These are phyloP conservation scores for Hypoxylon fuscum DNA, from an alignment of 495 filamentous ascomycete species.

Conservation along the genomic window DNA sequence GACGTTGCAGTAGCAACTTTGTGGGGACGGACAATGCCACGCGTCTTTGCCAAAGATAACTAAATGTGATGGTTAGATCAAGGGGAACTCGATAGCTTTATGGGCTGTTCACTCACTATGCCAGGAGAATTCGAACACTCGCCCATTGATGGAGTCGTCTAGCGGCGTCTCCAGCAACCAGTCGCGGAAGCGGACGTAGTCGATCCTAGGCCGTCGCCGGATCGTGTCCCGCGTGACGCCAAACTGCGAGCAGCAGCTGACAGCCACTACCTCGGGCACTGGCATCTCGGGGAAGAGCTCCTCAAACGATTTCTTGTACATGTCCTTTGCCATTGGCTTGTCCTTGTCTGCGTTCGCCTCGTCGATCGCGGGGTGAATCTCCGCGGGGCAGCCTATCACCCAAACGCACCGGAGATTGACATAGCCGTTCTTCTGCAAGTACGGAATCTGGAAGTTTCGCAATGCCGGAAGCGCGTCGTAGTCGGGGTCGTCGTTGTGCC, in stretches of 20 bases:
- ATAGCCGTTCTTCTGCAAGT: conserved; percentile 66
- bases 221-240: conserved; percentile 67
- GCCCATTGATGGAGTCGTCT: conserved; percentile 64
- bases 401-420: conserved; percentile 73
- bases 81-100: too few relatives aligned
- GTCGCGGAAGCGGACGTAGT: conserved; percentile 63
- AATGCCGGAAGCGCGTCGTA: conserved; percentile 60
- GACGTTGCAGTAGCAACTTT: too few relatives aligned
- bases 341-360: conserved; percentile 35
- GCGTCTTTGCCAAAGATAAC: too few relatives aligned
- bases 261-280: conserved; percentile 57
- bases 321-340: conserved; percentile 46
- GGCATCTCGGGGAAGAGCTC: conserved; percentile 62
- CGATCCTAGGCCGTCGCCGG: conserved; percentile 53
- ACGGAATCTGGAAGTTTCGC: conserved; percentile 61
- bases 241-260: conserved; percentile 77
- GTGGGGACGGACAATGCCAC: too few relatives aligned
- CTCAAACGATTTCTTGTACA: conserved; percentile 62
- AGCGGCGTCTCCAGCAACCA: conserved; percentile 71
- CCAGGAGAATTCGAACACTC: conserved; percentile 78
- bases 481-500: conserved; percentile 69
- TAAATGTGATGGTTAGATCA: too few relatives aligned
- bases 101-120: conserved; percentile 77
- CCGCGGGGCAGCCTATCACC: conserved; percentile 67
- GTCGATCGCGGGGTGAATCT: conserved; percentile 56